Base-by-base conservation (phyloP, 257 asterid species). In the Solanum piurae region DNA sequence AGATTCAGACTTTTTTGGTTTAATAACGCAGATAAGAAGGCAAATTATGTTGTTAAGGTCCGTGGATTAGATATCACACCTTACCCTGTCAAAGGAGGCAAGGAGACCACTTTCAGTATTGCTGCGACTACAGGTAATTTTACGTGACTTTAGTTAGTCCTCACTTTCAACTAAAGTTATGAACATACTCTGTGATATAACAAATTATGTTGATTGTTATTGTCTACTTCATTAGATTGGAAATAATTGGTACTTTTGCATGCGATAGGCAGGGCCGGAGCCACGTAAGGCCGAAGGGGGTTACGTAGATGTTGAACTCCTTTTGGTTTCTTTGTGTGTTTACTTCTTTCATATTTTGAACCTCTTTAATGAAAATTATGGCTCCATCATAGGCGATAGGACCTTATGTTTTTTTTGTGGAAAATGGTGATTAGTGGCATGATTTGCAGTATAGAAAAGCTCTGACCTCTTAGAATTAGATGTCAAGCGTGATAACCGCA, bases 21-120 rank as follows among this genome's bases (percentile, higher is more conserved):
- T 73, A 21, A 37, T 27, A 36, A 73, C 38, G 88, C 87, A 89
- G 90, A 89, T 86, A 89, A 88, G 91, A 83, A 83, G 85, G 90
- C 74, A 13, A 60, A 88, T 14, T 90, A 92, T 87, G 87, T 13
- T 75, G 94, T 92, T 18, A 92, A 88, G 86, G 93, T 88, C 85
- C 89, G 88, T 86, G 92, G 92, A 71, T 88, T 92, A 7, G 94
- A 89, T 11, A 92, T 92, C 71, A 58, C 91, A 64, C 93, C 93
- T 74, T 90, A 38, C 88, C 94, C 94, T 62, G 89, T 90, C 23
- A 77, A 87, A 44, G 88, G 92, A 82, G 89, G 85, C 87, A 55
- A 86, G 71, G 55, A 83, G 40, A 89, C 94, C 34, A 92, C 89
- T 69, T 90, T 92, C 88, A 76, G 86, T 49, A 83, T 92, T 58